Evolutionary conservation across 495 filamentous ascomycete species (phyloP).

Genomic region (Aspergillus heteromorphus): DNA sequence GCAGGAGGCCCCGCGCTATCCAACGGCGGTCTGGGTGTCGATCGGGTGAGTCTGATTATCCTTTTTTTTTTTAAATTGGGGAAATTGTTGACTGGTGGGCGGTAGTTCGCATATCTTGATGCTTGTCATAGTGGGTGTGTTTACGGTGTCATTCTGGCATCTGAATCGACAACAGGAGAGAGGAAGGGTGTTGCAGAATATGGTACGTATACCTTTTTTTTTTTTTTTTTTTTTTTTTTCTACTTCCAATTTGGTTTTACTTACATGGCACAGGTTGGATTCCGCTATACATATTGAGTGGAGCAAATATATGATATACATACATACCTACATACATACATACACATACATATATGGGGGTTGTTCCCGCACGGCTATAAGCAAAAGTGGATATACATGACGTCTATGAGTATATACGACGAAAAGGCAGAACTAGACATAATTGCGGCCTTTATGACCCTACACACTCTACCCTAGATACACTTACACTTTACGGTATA

Average conservation of each 20-base stretch:
- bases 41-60: constrained; percentile 46
- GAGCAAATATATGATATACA: neutral
- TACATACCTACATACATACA: neutral
- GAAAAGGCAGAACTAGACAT: too few species aligned
- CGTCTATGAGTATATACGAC: too few species aligned
- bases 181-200: constrained; percentile 50
- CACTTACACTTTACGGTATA: too few species aligned
- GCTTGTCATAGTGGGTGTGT: constrained; percentile 53
- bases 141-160: constrained; percentile 57
- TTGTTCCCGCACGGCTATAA: neutral
- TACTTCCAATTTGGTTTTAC: neutral
- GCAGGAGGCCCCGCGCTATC: constrained; percentile 62
- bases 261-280: constrained; percentile 26
- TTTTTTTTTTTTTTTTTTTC: too few species aligned
- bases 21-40: constrained; percentile 67
- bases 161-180: constrained; percentile 49
- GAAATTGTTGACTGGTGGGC: neutral
- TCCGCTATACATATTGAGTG: constrained; percentile 49
- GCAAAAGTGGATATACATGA: too few species aligned
- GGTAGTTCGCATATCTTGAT: constrained; percentile 59
- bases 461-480: too few species aligned
- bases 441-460: too few species aligned
- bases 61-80: too few species aligned
- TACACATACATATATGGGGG: neutral
- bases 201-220: constrained; percentile 29